Evolutionary conservation across 257 asterid genomes (phyloP), one percentile per base, ranked within the genome.

Genomic region (Nyctanthes arbortristis): DNA sequence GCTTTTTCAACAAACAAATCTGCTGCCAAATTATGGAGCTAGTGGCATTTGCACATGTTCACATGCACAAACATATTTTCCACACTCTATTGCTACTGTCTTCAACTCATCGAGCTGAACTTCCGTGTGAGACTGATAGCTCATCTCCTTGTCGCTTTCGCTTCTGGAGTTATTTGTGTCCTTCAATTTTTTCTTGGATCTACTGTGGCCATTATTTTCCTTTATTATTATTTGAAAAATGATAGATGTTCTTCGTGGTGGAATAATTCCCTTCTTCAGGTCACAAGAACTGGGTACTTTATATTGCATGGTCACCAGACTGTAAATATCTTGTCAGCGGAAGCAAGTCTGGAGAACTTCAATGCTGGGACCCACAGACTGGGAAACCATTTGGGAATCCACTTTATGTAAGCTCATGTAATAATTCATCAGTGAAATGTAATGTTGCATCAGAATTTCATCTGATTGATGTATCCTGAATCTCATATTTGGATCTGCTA

Each of bases 241-340:
- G 25, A 64, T 63, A 55, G 63, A 63, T 66, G 39, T 61, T 71
- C 65, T n/a, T 63, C 60, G 54, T 56, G 7, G 35, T 24, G 10
- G 36, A 27, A 25, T 40, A 36, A 52, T 57, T 37, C 32, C 16
- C 68, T 67, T 65, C 63, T 68, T 59, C 76, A 93, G 98, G 97
- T 61, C 98, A 93, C 79, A 88, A 72, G 78, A 93, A 90, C 78
- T 93, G 97, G 97, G 97, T 93, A 73, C 96, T 93, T 45, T 87
- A 87, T 77, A 89, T 93, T 78, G 93, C 97, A 54, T 93, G 97
- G 97, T 87, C 98, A 31, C 95, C 95, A 22, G 98, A 93, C 78
- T 90, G 98, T 70, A 85, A 80, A 61, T 78, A 88, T 80, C 98
- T 90, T 71, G 95, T 87, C 16, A 88, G 98, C 73, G 98, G 96